Base-by-base conservation (phyloP, 805 yeast genomes). In the Saccharomycopsis babjevae region DNA sequence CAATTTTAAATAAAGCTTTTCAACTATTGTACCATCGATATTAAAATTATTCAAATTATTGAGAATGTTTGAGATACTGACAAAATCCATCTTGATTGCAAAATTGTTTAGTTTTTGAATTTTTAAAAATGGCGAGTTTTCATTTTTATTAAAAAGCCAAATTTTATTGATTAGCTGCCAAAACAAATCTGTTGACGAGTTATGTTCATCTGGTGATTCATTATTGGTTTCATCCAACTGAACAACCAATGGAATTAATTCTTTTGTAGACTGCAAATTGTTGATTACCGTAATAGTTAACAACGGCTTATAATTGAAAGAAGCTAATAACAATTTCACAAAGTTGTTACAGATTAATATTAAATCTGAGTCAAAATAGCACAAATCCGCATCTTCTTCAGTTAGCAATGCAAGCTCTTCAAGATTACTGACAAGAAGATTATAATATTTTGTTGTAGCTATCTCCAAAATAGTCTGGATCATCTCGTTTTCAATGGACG, bases 361-460 rank as follows among this genome's bases (percentile, higher is more conserved):
- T n/a, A 63, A 36, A 18, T 63, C 65, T 18, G 39, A 34, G 50
- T 63, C 65, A 34, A 61, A 34, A 50, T 40, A 61, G 25, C 28
- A 25, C 13, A 59, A 28, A 39, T 61, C 60, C 7, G 62, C 57
- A 16, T 61, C 62, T 54, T 61, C 64, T 38, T 63, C 65, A 15
- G 65, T 61, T 16, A 63, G 38, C 25, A 63, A 55, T 18, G 61
- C 59, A 38, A 63, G 54, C 28, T 61, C 64, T 25, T 63, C 64
- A 38, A 63, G 55, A 57, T 61, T 63, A 6, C 39, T 57, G 28
- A 36, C 30, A 15, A 63, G 5, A 1, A 54, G 15, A 30, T 61
- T 58, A 25, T 40, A 25, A 20, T 61, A 63, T 13, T 56, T 50
- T 13, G 30, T 54, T 22, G 59, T 15, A 11, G 22, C 7, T 10